Conservation (phyloP, 345 rosid genomes). For the Brassica juncea region DNA sequence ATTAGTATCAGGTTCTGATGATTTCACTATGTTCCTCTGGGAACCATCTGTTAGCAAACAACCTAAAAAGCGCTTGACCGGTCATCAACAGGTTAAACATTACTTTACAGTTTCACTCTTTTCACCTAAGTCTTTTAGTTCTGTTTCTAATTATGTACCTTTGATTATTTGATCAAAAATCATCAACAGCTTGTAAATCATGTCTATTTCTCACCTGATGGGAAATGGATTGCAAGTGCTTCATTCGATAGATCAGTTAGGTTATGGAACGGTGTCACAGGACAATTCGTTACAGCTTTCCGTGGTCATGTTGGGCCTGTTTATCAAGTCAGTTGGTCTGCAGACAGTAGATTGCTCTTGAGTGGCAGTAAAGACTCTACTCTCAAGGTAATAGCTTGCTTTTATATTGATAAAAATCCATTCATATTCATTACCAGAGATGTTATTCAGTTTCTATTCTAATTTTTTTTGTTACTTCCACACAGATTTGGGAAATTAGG, state of each 20-base stretch:
- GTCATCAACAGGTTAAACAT: constrained; percentile 81
- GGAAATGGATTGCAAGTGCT: constrained; percentile 97
- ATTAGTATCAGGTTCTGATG: constrained; percentile 95
- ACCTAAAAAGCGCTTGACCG: constrained; percentile 81
- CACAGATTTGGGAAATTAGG: constrained; percentile 84
- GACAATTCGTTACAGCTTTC: constrained; percentile 82
- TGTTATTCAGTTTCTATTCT: constrained; percentile 1
- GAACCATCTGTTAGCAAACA: constrained; percentile 87
- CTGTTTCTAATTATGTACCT: not conserved
- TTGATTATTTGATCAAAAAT: not conserved
- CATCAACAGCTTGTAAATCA: constrained; percentile 85
- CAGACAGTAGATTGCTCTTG: constrained; percentile 93
- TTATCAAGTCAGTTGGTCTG: constrained; percentile 98
- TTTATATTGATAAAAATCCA: not conserved
- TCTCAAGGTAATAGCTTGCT: constrained; percentile 58
- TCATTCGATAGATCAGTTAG: constrained; percentile 94
- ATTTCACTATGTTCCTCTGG: constrained; percentile 96
- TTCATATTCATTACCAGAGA: not conserved
- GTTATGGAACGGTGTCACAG: constrained; percentile 90
- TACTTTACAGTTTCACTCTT: not conserved
- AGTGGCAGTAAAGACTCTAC: constrained; percentile 99
- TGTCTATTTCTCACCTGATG: constrained; percentile 95
- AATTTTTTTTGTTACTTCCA: constrained; percentile 4
- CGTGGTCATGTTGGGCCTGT: constrained; percentile 96
- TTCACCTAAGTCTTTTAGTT: not conserved